Conservation (phyloP, 352 stramenopile species). For the Phytophthora podocarpi region DNA sequence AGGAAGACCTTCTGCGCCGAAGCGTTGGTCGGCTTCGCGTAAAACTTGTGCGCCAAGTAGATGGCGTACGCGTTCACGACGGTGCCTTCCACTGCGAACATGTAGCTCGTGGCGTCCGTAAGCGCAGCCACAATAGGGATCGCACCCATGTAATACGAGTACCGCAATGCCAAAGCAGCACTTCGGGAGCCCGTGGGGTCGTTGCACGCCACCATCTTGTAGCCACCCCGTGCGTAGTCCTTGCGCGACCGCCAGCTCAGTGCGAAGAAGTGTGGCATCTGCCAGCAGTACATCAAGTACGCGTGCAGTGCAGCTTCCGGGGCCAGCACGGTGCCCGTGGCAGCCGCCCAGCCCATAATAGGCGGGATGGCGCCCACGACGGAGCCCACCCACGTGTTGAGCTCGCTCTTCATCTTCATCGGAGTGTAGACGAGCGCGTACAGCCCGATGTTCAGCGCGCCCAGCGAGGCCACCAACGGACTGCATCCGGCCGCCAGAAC, state of each 20-base stretch:
- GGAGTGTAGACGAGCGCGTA: conserved; percentile 99
- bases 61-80: conserved; percentile 96
- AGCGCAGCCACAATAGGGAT: conserved; percentile 94
- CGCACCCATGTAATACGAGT: conserved; percentile 94
- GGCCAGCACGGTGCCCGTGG: conserved; percentile 83
- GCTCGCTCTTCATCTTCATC: conserved; percentile 96
- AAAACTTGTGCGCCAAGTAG: conserved; percentile 95
- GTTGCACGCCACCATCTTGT: conserved; percentile 96
- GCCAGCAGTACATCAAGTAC: conserved; percentile 97
- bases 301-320: conserved; percentile 80
- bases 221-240: conserved; percentile 91
- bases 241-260: conserved; percentile 96
- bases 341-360: conserved; percentile 98
- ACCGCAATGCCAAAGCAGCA: conserved; percentile 91
- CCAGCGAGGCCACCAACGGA: conserved; percentile 95
- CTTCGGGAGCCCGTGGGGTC: conserved; percentile 94
- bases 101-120: conserved; percentile 96
- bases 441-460: conserved; percentile 96
- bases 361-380: conserved; percentile 98
- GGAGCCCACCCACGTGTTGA: conserved; percentile 99
- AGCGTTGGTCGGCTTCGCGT: conserved; percentile 92
- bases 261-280: conserved; percentile 99
- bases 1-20: conserved; percentile 98
- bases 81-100: conserved; percentile 98
- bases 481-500: conserved; percentile 94